A percentile compares a stretch with the other conserved stretches of the same genome.
Conservation (phyloP, 31 red algal genomes). For the Endocladia muricata region DNA sequence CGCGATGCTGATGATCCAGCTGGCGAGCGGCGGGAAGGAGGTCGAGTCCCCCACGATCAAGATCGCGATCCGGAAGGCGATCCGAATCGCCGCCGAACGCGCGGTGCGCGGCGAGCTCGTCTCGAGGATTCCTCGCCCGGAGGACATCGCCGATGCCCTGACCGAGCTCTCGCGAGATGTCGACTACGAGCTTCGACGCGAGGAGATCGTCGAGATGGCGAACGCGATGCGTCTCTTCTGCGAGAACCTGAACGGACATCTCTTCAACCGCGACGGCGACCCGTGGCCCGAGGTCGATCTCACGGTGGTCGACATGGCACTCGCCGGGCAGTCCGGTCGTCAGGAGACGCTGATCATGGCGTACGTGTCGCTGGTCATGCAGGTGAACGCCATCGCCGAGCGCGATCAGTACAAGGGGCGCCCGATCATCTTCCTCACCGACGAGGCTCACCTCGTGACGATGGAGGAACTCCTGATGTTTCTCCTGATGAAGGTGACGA, state of each 20-base stretch:
- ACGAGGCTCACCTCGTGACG: not conserved
- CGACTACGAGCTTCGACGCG: not conserved
- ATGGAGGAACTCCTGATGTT: not conserved
- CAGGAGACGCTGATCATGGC: not conserved
- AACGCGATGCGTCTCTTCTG: not conserved
- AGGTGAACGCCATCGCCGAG: not conserved
- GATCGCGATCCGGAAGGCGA: not conserved
- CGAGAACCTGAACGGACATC: not conserved
- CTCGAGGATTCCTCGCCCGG: not conserved
- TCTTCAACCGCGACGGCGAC: not conserved
- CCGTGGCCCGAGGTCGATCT: not conserved
- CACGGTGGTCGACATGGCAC: slow-evolving; percentile 1
- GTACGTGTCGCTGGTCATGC: not conserved
- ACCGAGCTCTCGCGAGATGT: not conserved
- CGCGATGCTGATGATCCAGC: not conserved
- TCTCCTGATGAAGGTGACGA: not conserved
- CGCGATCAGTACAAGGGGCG: not conserved
- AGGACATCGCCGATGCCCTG: not conserved
- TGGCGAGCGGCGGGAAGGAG: slow-evolving; percentile 4
- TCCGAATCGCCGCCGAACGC: not conserved
- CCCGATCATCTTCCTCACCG: not conserved
- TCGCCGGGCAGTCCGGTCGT: not conserved
- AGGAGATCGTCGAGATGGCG: not conserved
- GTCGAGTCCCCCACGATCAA: not conserved
- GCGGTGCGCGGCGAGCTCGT: not conserved